Percentiles rank a stretch among this genome's conserved stretches.
These are phyloP conservation scores for Pisolithus tinctorius DNA, from an alignment of 768 basidiomycete genomes.

Conservation along the genomic window DNA sequence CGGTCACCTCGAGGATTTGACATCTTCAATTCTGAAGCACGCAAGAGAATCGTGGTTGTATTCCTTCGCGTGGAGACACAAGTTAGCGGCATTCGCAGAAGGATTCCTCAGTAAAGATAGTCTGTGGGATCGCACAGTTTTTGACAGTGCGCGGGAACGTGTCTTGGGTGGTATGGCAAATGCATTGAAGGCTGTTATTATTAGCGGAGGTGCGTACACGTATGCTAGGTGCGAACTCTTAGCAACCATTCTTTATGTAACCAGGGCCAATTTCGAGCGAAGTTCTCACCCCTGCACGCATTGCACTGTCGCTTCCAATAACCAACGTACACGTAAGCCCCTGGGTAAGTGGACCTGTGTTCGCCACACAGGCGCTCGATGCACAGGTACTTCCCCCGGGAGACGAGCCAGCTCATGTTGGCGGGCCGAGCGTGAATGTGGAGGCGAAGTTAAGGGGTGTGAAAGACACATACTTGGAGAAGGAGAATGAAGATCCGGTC, in stretches of 20 bases:
- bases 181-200: conserved; percentile 59
- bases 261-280: conserved; percentile 46
- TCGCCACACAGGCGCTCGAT: conserved; percentile 81
- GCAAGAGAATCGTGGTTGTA: conserved; percentile 54
- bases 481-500: conserved; percentile 52
- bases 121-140: conserved; percentile 79
- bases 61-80: conserved; percentile 71
- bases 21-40: conserved; percentile 44
- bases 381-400: conserved; percentile 61
- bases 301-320: conserved; percentile 72
- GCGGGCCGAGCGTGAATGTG: conserved; percentile 79
- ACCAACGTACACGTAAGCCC: conserved; percentile 58
- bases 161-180: conserved; percentile 56
- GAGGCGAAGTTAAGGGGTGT: conserved; percentile 75
- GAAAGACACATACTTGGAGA: conserved; percentile 56
- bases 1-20: conserved; percentile 50
- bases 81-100: conserved; percentile 56
- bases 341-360: conserved; percentile 65
- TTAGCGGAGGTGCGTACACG: conserved; percentile 57
- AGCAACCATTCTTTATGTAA: neutral
- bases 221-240: neutral
- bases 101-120: conserved; percentile 75
- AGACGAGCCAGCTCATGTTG: conserved; percentile 43
- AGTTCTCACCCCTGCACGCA: conserved; percentile 54
- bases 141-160: conserved; percentile 56